Conservation (phyloP, 1,284 basidiomycete genomes). For the Ganoderma boninense region DNA sequence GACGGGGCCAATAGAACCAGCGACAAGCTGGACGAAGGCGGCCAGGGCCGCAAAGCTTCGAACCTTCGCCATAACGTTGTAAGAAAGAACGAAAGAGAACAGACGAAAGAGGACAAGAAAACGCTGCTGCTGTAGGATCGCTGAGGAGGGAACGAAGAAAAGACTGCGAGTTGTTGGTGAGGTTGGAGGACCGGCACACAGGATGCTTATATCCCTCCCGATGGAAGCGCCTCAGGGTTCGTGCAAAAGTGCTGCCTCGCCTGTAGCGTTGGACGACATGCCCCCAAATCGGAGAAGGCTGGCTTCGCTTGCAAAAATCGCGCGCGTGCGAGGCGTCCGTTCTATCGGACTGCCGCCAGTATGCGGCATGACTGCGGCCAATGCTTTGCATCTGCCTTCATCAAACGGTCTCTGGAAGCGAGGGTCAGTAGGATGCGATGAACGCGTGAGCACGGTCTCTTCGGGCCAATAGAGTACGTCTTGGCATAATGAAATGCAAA, state of each 20-base stretch:
- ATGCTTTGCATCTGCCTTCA: background rate
- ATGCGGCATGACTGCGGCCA: background rate
- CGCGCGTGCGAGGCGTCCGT: background rate
- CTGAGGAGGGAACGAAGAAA: background rate
- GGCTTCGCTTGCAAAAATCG: background rate
- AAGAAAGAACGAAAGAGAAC: background rate
- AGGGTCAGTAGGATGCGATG: background rate
- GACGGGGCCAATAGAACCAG: slow-evolving; percentile 27
- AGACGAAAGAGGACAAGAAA: background rate
- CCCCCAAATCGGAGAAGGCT: background rate
- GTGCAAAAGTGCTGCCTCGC: background rate
- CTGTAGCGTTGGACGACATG: background rate
- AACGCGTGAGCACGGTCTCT: slow-evolving; percentile 1
- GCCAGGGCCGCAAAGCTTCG: slow-evolving; percentile 1
- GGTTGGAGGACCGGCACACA: background rate
- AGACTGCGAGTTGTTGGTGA: background rate
- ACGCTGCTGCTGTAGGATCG: background rate
- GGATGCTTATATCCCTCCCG: background rate
- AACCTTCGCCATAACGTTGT: slow-evolving; percentile 1
- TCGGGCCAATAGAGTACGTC: background rate
- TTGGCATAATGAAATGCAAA: background rate
- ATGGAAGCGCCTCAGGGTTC: background rate
- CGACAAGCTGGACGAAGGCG: slow-evolving; percentile 12
- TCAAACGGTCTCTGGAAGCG: background rate
- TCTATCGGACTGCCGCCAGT: background rate